phyloP scores from a whole-genome alignment of 345 rosid genomes.

The Aethionema arabicum region DNA sequence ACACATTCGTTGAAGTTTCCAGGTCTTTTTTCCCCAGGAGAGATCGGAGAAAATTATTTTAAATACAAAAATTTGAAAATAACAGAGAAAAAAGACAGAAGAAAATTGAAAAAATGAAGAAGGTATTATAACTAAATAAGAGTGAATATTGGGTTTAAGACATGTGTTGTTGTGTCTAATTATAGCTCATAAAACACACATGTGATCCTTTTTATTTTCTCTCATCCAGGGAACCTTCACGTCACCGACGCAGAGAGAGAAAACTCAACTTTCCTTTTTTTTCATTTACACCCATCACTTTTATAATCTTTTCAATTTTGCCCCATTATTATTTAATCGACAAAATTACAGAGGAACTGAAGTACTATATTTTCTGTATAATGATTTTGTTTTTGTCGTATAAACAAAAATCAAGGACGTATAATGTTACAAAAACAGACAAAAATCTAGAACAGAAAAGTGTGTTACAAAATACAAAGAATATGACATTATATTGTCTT shows the following conservation, averaged over 20 bases:
- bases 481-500: conserved; percentile 21
- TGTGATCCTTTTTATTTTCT: conserved; percentile 18
- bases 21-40: conserved; percentile 20
- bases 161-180: conserved; percentile 34
- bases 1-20: conserved; percentile 33
- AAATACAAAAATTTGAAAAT: neutral
- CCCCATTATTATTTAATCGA: neutral
- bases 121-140: conserved; percentile 13
- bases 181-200: conserved; percentile 29
- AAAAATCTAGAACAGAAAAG: conserved; percentile 1
- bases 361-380: no score
- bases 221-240: conserved; percentile 34
- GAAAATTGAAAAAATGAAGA: conserved; percentile 9
- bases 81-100: conserved; percentile 9
- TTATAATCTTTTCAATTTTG: neutral
- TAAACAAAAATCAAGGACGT: no score
- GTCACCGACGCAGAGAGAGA: conserved; percentile 31
- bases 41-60: conserved; percentile 12
- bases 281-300: conserved; percentile 10
- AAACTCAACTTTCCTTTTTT: conserved; percentile 22
- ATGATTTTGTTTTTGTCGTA: no score
- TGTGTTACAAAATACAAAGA: conserved; percentile 7
- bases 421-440: neutral
- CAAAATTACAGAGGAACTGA: no score
- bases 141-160: conserved; percentile 25